phyloP scores from a whole-genome alignment of 2,329 filamentous ascomycete species.

The Phaeophleospora eucalypticola region DNA sequence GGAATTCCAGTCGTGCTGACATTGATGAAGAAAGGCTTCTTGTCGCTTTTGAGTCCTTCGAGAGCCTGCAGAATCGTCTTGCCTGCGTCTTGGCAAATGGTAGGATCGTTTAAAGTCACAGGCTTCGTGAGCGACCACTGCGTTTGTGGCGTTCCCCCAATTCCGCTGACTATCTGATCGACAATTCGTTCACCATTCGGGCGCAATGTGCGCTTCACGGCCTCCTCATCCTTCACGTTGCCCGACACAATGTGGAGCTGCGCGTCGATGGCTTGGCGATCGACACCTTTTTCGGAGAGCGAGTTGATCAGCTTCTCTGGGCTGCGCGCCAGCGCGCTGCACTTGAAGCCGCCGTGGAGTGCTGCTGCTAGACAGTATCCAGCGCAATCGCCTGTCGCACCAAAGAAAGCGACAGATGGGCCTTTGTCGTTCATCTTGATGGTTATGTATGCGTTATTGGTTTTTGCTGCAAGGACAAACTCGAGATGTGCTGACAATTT shows the following conservation, averaged over 20 bases:
- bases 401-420: conserved; percentile 51
- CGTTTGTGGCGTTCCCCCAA: conserved; percentile 39
- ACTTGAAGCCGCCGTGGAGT: conserved; percentile 39
- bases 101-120: conserved; percentile 32
- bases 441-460: too few relatives aligned
- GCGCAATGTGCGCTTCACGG: conserved; percentile 40
- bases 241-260: conserved; percentile 49
- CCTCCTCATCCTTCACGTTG: conserved; percentile 40
- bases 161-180: conserved; percentile 45
- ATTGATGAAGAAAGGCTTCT: conserved; percentile 31
- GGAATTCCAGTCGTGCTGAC: conserved; percentile 39
- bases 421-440: too few relatives aligned
- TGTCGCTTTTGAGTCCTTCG: conserved; percentile 10
- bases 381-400: conserved; percentile 50
- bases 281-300: conserved; percentile 41
- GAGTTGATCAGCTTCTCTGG: conserved; percentile 46
- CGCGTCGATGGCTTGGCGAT: conserved; percentile 31
- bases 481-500: conserved; percentile 63
- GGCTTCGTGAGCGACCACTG: conserved; percentile 26
- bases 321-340: conserved; percentile 47
- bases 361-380: conserved; percentile 40
- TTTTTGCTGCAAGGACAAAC: too few relatives aligned
- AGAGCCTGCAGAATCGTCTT: conserved; percentile 32
- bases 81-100: conserved; percentile 34
- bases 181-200: conserved; percentile 1